Conservation (phyloP, 2,329 filamentous ascomycete genomes). For the Alternaria hordeiaustralica region DNA sequence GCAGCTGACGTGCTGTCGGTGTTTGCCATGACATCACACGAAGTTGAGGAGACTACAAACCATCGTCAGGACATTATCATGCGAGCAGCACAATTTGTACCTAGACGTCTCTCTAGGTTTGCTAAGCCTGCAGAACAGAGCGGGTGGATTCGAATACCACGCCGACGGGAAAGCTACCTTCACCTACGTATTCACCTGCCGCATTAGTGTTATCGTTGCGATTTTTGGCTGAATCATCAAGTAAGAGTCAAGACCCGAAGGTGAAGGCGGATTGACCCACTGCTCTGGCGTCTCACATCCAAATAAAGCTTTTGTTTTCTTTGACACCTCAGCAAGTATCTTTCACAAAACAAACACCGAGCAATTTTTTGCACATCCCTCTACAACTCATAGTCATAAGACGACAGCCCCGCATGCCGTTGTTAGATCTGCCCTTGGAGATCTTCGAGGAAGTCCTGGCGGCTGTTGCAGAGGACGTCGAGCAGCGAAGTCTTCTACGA, state of each 20-base stretch:
- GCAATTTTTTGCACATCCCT: background rate
- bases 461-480: too few species aligned
- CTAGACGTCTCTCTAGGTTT: background rate
- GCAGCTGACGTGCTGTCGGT: background rate
- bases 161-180: background rate
- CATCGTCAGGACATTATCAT: background rate
- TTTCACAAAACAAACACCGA: background rate
- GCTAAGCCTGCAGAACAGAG: background rate
- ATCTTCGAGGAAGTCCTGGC: too few species aligned
- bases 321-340: background rate
- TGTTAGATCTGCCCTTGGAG: too few species aligned
- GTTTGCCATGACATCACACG: background rate
- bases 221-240: background rate
- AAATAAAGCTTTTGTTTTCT: background rate
- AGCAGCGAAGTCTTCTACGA: too few species aligned
- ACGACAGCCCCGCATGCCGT: too few species aligned
- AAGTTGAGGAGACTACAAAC: background rate
- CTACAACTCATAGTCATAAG: too few species aligned
- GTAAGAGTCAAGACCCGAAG: background rate
- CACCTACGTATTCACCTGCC: background rate
- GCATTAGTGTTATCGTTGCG: too few species aligned
- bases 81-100: background rate
- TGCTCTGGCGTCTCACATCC: background rate
- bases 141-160: background rate
- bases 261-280: background rate